These are phyloP conservation scores for Salix exigua DNA, from an alignment of 345 rosid genomes.

Conservation along the genomic window DNA sequence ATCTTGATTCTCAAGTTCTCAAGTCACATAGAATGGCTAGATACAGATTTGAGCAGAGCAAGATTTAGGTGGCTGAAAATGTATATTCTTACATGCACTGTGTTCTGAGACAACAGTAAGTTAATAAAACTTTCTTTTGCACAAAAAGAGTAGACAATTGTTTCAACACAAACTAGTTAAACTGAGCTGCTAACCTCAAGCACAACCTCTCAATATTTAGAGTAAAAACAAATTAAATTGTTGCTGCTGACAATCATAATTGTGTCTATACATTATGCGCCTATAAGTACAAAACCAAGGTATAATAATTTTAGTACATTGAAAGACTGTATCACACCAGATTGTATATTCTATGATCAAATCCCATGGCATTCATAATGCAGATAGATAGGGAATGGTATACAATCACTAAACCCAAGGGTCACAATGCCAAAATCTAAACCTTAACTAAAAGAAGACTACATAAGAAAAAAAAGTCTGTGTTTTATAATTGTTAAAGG, in stretches of 20 bases:
- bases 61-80: background rate
- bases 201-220: background rate
- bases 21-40: background rate
- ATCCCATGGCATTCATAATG: background rate
- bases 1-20: background rate
- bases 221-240: background rate
- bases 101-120: background rate
- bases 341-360: background rate
- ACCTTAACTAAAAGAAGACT: background rate
- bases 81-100: background rate
- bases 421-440: background rate
- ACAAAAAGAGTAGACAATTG: no score
- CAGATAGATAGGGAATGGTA: background rate
- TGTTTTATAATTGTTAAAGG: background rate
- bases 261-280: background rate
- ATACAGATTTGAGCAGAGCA: conserved; percentile 1
- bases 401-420: background rate
- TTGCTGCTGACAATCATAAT: background rate
- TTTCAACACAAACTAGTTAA: background rate
- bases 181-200: background rate
- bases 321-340: background rate
- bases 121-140: background rate
- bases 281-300: background rate
- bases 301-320: background rate
- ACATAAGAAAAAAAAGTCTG: background rate